Evolutionary conservation across 2,329 filamentous ascomycete species (phyloP).

Genomic region (Penicillium freii): DNA sequence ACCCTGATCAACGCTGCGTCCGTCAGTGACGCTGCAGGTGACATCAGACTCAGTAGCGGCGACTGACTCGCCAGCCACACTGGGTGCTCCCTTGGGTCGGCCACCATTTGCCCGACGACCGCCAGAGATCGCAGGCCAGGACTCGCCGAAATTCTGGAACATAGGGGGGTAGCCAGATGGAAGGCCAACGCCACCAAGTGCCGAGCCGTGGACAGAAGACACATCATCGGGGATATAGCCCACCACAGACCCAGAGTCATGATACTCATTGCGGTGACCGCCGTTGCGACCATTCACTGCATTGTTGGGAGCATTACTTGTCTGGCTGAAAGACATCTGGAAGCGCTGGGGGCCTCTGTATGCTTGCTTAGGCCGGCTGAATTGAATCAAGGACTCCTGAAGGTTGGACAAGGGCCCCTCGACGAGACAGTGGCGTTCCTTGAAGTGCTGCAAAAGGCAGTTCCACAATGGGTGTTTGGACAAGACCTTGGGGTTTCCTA

Average conservation of each 20-base stretch:
- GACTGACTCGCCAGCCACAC: conserved; percentile 86
- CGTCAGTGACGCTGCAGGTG: conserved; percentile 72
- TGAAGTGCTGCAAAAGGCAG: conserved; percentile 90
- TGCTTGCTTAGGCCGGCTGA: conserved; percentile 86
- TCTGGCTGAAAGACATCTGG: conserved; percentile 73
- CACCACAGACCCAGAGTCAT: conserved; percentile 82
- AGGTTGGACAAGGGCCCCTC: conserved; percentile 93
- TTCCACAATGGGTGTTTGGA: conserved; percentile 99
- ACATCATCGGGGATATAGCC: conserved; percentile 97
- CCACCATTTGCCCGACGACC: conserved; percentile 63
- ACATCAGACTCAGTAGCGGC: conserved; percentile 88
- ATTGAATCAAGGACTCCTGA: conserved; percentile 93
- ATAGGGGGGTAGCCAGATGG: conserved; percentile 84
- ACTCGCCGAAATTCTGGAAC: conserved; percentile 91
- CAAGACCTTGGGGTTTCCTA: conserved; percentile 95
- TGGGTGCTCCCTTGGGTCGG: conserved; percentile 67
- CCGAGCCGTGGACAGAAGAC: conserved; percentile 90
- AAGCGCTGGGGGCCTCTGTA: conserved; percentile 87
- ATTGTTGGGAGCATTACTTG: conserved; percentile 57
- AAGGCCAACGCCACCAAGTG: conserved; percentile 80
- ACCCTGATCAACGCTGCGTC: conserved; percentile 70
- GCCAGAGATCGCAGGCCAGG: conserved; percentile 80
- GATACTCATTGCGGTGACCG: conserved; percentile 53
- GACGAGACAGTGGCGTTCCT: conserved; percentile 92
- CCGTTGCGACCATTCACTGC: conserved; percentile 53